Evolutionary conservation across 306 rosid species (phyloP).

Genomic region (Glycyrrhiza uralensis): DNA sequence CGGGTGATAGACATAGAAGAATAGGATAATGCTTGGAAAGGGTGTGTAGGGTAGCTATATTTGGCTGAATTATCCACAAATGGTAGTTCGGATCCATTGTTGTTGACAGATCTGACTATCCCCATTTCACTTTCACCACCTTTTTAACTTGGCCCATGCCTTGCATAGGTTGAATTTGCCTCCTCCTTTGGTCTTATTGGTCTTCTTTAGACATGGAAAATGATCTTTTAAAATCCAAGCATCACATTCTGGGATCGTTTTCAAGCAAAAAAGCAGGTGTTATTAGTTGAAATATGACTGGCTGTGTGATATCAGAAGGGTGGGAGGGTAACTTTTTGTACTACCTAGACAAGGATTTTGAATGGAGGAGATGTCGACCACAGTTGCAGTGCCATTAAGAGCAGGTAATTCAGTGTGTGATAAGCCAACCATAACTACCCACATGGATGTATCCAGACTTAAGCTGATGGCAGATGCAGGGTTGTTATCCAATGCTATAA

Average conservation of each 20-base stretch:
- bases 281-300: constrained; percentile 55
- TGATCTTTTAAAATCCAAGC: constrained; percentile 40
- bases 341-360: constrained; percentile 53
- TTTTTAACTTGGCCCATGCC: constrained; percentile 43
- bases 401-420: constrained; percentile 81
- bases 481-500: constrained; percentile 54
- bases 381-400: constrained; percentile 63
- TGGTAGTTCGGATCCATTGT: constrained; percentile 52
- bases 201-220: constrained; percentile 50
- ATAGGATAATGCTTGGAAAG: constrained; percentile 38
- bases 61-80: constrained; percentile 31
- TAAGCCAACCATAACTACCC: constrained; percentile 55
- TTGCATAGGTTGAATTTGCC: constrained; percentile 37
- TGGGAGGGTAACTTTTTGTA: constrained; percentile 48
- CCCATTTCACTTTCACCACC: constrained; percentile 44
- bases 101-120: constrained; percentile 78
- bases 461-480: constrained; percentile 68
- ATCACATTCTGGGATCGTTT: constrained; percentile 44
- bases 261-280: constrained; percentile 42
- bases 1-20: constrained; percentile 41
- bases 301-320: constrained; percentile 41
- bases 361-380: constrained; percentile 82
- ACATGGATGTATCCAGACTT: constrained; percentile 64
- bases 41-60: constrained; percentile 31
- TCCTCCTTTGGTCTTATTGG: constrained; percentile 24